Evolutionary conservation across 2,329 filamentous ascomycete species (phyloP).

Genomic region (Neofusicoccum cordaticola): DNA sequence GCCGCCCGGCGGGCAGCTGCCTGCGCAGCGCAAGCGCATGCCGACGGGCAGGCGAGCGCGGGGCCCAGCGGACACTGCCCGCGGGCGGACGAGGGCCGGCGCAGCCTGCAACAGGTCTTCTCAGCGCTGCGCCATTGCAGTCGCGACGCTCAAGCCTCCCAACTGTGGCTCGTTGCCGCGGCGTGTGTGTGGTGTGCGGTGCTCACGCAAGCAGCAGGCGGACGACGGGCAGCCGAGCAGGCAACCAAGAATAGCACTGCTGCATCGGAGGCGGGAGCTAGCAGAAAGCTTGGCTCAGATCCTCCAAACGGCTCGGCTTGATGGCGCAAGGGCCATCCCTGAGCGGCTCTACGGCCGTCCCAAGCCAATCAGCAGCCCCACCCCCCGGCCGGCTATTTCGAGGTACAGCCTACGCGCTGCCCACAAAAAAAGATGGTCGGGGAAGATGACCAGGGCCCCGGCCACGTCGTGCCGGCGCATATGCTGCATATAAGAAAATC

Average conservation of each 20-base stretch:
- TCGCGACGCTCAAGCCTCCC: background rate
- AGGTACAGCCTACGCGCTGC: conserved; percentile 12
- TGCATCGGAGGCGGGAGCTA: background rate
- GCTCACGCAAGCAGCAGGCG: background rate
- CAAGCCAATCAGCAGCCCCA: background rate
- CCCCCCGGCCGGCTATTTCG: conserved; percentile 3
- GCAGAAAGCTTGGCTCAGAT: conserved; percentile 12
- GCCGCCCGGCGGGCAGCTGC: no score
- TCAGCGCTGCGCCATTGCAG: background rate
- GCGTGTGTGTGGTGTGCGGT: background rate
- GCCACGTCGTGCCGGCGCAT: background rate
- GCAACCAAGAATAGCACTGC: conserved; percentile 2
- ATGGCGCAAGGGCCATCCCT: conserved; percentile 7
- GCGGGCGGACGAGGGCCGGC: no score
- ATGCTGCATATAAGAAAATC: conserved; percentile 6
- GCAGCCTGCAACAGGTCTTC: background rate
- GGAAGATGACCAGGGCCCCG: background rate
- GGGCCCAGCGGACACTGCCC: background rate
- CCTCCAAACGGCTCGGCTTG: background rate
- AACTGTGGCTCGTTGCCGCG: background rate
- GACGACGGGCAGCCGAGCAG: background rate
- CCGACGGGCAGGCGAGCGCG: background rate
- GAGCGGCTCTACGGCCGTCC: background rate
- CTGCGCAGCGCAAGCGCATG: no score
- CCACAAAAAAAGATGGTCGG: background rate